phyloP scores from a whole-genome alignment of 73 alveolate species.

The Paramecium caudatum region DNA sequence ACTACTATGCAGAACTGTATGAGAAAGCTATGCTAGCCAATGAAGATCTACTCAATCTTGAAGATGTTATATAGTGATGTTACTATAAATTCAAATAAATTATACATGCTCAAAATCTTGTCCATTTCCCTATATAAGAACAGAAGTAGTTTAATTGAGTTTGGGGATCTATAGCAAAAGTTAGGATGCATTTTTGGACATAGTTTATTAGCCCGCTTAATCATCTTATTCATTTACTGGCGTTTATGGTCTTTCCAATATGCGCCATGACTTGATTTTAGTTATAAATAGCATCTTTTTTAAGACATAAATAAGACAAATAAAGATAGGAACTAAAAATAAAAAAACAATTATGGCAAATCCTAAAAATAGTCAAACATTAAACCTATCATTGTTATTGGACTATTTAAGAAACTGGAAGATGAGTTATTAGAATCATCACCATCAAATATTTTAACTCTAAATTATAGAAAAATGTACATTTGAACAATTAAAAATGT shows the following conservation, averaged over 20 bases:
- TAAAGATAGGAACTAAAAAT: conserved; percentile 43
- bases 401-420: conserved; percentile 37
- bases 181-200: conserved; percentile 28
- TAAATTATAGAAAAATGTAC: background rate
- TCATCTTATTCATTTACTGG: background rate
- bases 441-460: conserved; percentile 43
- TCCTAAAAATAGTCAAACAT: background rate
- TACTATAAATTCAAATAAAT: conserved; percentile 63
- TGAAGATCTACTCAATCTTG: background rate
- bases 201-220: background rate
- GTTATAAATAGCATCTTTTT: conserved; percentile 45
- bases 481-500: conserved; percentile 24
- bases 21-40: conserved; percentile 24
- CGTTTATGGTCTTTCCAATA: conserved; percentile 22
- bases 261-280: conserved; percentile 51
- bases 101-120: conserved; percentile 42
- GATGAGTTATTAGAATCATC: background rate
- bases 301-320: conserved; percentile 28
- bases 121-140: conserved; percentile 13
- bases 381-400: conserved; percentile 65
- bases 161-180: conserved; percentile 14
- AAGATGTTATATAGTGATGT: background rate
- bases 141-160: conserved; percentile 40
- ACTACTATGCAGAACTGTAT: background rate
- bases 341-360: background rate